Evolutionary conservation across 257 asterid species (phyloP).

Genomic region (Fraxinus americana): DNA sequence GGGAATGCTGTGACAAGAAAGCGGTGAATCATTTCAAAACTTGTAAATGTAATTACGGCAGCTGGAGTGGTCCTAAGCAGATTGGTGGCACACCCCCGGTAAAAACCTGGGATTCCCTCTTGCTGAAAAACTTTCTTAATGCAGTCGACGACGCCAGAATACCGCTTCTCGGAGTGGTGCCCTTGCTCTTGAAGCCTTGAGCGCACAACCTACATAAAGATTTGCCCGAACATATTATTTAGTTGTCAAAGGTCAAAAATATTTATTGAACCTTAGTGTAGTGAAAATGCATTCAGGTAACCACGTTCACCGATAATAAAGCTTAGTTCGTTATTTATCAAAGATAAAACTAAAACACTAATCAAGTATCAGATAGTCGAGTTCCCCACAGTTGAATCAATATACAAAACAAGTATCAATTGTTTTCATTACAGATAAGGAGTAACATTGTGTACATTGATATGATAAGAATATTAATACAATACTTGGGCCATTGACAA

Average conservation of each 20-base stretch:
- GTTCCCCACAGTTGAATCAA: neutral
- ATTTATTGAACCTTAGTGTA: neutral
- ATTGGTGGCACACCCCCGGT: slow-evolving; percentile 94
- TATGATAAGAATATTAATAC: neutral
- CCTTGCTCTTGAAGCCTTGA: slow-evolving; percentile 99
- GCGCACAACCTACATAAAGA: slow-evolving; percentile 73
- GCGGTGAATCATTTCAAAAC: slow-evolving; percentile 98
- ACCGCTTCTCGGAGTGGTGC: slow-evolving; percentile 85
- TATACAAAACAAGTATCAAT: neutral
- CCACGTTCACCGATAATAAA: neutral
- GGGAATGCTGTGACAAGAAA: slow-evolving; percentile 68
- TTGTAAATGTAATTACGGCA: slow-evolving; percentile 93
- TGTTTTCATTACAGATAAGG: neutral
- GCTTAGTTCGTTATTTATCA: neutral
- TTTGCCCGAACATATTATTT: neutral
- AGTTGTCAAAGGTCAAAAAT: neutral
- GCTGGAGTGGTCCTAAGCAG: slow-evolving; percentile 94
- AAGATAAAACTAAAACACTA: neutral
- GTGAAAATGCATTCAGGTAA: neutral
- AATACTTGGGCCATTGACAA: neutral
- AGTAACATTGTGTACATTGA: neutral
- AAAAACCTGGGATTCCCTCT: slow-evolving; percentile 83
- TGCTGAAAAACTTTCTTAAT: slow-evolving; percentile 69
- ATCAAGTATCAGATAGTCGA: no score
- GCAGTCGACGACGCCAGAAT: slow-evolving; percentile 83